Evolutionary conservation across 1,139 yeast genomes (phyloP).

Genomic region (Pichia sp.): DNA sequence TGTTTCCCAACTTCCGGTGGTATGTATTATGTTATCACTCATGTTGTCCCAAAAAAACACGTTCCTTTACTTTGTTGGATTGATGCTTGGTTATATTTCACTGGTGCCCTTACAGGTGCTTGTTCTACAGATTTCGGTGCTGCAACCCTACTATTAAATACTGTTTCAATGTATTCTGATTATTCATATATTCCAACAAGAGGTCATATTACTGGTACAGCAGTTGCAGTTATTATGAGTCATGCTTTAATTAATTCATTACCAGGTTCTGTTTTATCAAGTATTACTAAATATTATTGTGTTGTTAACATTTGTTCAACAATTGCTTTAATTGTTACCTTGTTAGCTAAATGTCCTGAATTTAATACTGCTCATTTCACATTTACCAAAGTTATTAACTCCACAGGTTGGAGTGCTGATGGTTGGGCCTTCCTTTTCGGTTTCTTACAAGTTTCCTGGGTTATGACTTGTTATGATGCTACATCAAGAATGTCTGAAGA

Average conservation of each 20-base stretch:
- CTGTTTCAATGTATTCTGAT: slow-evolving; percentile 37
- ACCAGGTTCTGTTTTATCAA: slow-evolving; percentile 36
- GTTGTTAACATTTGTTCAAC: slow-evolving; percentile 37
- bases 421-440: slow-evolving; percentile 34
- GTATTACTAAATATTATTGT: slow-evolving; percentile 38
- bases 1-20: slow-evolving; percentile 76
- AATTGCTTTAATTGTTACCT: slow-evolving; percentile 32
- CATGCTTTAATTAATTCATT: slow-evolving; percentile 39
- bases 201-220: slow-evolving; percentile 38
- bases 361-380: slow-evolving; percentile 26
- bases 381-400: slow-evolving; percentile 28
- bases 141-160: slow-evolving; percentile 36
- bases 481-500: slow-evolving; percentile 47
- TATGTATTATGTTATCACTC: slow-evolving; percentile 41
- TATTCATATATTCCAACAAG: slow-evolving; percentile 35
- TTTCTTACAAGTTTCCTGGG: slow-evolving; percentile 34
- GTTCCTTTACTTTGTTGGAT: slow-evolving; percentile 36
- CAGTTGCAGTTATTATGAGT: slow-evolving; percentile 35
- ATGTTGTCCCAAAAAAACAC: slow-evolving; percentile 30
- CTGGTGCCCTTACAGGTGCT: slow-evolving; percentile 41
- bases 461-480: slow-evolving; percentile 33
- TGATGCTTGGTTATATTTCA: slow-evolving; percentile 40
- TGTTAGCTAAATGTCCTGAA: slow-evolving; percentile 31
- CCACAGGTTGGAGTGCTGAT: slow-evolving; percentile 31
- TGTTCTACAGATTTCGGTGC: slow-evolving; percentile 34